These are phyloP conservation scores for Mortierella claussenii DNA, from an alignment of 192 early-diverging fungal species.

Conservation along the genomic window DNA sequence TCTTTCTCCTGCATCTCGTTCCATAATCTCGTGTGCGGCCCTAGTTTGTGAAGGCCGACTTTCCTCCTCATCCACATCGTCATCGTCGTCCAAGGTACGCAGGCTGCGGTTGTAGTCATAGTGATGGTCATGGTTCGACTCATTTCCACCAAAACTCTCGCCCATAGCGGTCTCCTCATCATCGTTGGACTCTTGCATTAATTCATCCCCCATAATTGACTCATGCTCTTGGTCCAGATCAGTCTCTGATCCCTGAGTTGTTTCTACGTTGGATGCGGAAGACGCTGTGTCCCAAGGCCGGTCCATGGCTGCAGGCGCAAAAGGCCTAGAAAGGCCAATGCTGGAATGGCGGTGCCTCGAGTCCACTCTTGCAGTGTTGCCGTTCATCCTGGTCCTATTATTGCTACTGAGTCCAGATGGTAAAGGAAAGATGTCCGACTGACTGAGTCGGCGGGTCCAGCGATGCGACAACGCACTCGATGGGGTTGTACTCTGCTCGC, in stretches of 20 bases:
- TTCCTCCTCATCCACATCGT: slow-evolving; percentile 10
- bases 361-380: not conserved
- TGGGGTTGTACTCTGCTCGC: slow-evolving; percentile 47
- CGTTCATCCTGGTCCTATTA: not conserved
- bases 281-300: slow-evolving; percentile 3
- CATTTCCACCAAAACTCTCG: slow-evolving; percentile 4
- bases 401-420: not conserved
- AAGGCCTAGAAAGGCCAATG: not conserved
- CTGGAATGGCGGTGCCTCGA: not conserved
- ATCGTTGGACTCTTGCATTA: not conserved
- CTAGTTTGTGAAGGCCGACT: no score
- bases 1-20: not conserved
- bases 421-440: slow-evolving; percentile 18
- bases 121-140: slow-evolving; percentile 2
- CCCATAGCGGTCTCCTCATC: slow-evolving; percentile 4
- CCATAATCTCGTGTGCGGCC: no score
- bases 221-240: no score
- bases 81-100: slow-evolving; percentile 8
- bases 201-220: no score
- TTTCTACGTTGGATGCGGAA: not conserved
- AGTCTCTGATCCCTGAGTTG: no score
- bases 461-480: slow-evolving; percentile 37
- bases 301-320: not conserved
- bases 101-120: slow-evolving; percentile 8
- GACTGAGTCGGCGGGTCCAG: slow-evolving; percentile 47